Evolutionary conservation across 306 rosid genomes (phyloP).

Genomic region (Lathyrus aphaca): DNA sequence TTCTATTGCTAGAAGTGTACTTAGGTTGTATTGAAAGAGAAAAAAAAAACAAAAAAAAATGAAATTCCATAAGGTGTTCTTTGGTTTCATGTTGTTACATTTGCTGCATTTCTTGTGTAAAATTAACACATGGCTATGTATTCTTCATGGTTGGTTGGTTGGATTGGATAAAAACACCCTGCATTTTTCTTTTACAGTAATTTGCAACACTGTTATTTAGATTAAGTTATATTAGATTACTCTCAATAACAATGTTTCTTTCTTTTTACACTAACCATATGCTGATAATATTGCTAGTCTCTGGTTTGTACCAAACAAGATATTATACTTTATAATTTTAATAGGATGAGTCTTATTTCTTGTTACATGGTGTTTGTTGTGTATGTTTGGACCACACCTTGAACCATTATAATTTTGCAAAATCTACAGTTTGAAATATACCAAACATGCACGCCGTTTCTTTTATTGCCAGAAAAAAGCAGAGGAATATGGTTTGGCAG

Average conservation of each 20-base stretch:
- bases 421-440: background rate
- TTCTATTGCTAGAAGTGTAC: slow-evolving; percentile 94
- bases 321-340: slow-evolving; percentile 5
- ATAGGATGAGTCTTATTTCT: slow-evolving; percentile 14
- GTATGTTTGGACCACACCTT: background rate
- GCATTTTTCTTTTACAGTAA: slow-evolving; percentile 58
- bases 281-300: background rate
- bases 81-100: slow-evolving; percentile 64
- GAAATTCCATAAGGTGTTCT: slow-evolving; percentile 54
- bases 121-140: slow-evolving; percentile 71
- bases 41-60: slow-evolving; percentile 27
- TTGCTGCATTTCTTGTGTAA: slow-evolving; percentile 77
- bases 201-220: slow-evolving; percentile 50
- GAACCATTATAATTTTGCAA: background rate
- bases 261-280: background rate
- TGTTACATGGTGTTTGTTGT: slow-evolving; percentile 12
- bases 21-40: slow-evolving; percentile 69
- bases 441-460: background rate
- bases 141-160: slow-evolving; percentile 76
- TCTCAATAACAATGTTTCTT: slow-evolving; percentile 35
- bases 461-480: slow-evolving; percentile 43
- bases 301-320: slow-evolving; percentile 1
- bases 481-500: slow-evolving; percentile 26
- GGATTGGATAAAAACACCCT: slow-evolving; percentile 58
- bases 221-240: slow-evolving; percentile 35